Conservation (phyloP, 2,329 filamentous ascomycete genomes). For the Akanthomyces uredinophilus region DNA sequence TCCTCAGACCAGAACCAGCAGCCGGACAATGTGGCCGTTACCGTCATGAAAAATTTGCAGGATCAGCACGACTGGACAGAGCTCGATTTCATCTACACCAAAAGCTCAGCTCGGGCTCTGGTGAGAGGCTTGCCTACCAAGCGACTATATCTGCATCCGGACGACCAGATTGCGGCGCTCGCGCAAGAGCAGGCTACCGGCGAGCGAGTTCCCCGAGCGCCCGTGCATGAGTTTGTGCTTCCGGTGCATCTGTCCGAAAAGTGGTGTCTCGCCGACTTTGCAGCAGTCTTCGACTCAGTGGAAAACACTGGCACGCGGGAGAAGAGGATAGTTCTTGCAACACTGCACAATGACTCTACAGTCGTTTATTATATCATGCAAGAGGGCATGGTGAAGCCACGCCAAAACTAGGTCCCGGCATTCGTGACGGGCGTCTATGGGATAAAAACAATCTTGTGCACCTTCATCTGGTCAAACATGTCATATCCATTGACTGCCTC, state of each 20-base stretch:
- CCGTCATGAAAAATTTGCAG: conserved; percentile 65
- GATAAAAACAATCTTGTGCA: conserved; percentile 68
- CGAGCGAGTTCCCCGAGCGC: conserved; percentile 39
- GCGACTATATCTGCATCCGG: conserved; percentile 72
- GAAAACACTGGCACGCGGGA: conserved; percentile 41
- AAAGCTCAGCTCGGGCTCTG: conserved; percentile 50
- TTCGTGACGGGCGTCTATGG: conserved; percentile 26
- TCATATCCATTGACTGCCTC: conserved; percentile 64
- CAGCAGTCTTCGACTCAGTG: conserved; percentile 64
- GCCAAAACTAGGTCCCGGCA: conserved; percentile 61
- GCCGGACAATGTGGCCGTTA: conserved; percentile 25
- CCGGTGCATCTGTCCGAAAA: conserved; percentile 68
- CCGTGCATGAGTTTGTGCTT: conserved; percentile 70
- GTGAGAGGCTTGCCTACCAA: conserved; percentile 69
- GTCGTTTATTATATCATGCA: conserved; percentile 82
- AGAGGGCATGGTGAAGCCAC: conserved; percentile 80
- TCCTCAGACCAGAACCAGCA: neutral
- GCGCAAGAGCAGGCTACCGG: conserved; percentile 51
- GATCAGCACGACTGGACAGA: conserved; percentile 72
- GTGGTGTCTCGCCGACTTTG: conserved; percentile 63
- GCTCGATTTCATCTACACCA: conserved; percentile 48
- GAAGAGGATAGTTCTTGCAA: conserved; percentile 70
- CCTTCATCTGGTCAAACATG: conserved; percentile 67
- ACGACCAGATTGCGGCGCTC: conserved; percentile 72
- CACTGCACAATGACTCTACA: conserved; percentile 74